Percentiles rank a stretch among this genome's conserved stretches.
Conservation (phyloP, 345 rosid species). For the Salix exigua region DNA sequence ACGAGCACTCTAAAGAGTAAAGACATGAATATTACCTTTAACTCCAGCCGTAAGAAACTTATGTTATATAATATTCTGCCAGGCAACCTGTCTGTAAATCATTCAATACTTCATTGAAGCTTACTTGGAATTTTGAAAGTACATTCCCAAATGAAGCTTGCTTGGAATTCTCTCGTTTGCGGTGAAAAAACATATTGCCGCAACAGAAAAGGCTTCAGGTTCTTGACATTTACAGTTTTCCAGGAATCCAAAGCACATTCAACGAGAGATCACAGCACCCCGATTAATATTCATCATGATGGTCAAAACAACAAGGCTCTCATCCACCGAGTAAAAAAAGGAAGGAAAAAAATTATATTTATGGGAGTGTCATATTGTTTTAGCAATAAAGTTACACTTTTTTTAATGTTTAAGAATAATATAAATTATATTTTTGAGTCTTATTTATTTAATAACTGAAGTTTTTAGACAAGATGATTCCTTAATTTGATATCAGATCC, state of each 20-base stretch:
- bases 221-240: not conserved
- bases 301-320: slow-evolving; percentile 10
- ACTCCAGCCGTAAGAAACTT: no score
- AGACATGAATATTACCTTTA: no score
- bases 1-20: no score
- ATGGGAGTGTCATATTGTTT: not conserved
- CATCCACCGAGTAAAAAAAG: not conserved
- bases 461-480: no score
- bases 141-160: no score
- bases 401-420: not conserved
- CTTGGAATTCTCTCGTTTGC: no score
- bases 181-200: not conserved
- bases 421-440: no score
- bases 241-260: not conserved
- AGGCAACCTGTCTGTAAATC: no score
- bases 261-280: not conserved
- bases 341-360: not conserved
- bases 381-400: not conserved
- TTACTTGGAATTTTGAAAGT: not conserved
- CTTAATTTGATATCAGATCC: no score
- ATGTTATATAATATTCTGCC: no score
- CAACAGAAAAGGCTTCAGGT: not conserved
- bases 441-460: no score
- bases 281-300: not conserved
- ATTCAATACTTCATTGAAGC: no score